Evolutionary conservation across 2,329 filamentous ascomycete genomes (phyloP).

Genomic region (Alternaria triticina): DNA sequence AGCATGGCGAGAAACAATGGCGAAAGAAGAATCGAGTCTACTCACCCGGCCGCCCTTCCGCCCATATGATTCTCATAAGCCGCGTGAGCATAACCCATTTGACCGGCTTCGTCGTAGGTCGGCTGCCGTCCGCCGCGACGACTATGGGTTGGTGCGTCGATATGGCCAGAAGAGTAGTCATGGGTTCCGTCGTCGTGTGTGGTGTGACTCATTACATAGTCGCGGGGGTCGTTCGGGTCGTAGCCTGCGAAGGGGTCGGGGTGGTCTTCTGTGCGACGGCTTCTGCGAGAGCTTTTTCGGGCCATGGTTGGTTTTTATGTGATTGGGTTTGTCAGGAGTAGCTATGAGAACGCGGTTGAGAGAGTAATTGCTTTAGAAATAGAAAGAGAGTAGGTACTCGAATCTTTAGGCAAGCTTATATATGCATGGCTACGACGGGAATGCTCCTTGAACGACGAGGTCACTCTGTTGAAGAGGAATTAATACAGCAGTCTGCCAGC

Average conservation of each 20-base stretch:
- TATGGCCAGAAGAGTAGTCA: background rate
- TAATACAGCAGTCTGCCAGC: background rate
- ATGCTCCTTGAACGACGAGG: too few relatives aligned
- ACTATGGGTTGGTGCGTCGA: background rate
- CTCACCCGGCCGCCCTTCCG: background rate
- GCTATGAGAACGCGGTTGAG: too few relatives aligned
- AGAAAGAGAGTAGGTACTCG: too few relatives aligned
- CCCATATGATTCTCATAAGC: background rate
- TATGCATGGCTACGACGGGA: too few relatives aligned
- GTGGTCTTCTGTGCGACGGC: background rate
- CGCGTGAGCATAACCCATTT: background rate
- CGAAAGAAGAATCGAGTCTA: background rate
- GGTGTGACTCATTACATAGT: background rate
- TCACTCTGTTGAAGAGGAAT: too few relatives aligned
- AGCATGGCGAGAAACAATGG: background rate
- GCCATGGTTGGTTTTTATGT: background rate
- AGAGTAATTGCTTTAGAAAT: background rate
- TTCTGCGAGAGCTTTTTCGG: background rate
- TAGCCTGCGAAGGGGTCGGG: background rate
- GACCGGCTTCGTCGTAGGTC: background rate
- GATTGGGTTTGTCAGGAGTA: too few relatives aligned
- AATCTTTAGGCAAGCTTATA: too few relatives aligned
- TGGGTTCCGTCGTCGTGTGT: background rate
- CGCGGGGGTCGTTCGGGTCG: background rate
- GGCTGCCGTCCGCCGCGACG: background rate